Base-by-base conservation (phyloP, 768 basidiomycete species). In the Kwoniella heveanensis region DNA sequence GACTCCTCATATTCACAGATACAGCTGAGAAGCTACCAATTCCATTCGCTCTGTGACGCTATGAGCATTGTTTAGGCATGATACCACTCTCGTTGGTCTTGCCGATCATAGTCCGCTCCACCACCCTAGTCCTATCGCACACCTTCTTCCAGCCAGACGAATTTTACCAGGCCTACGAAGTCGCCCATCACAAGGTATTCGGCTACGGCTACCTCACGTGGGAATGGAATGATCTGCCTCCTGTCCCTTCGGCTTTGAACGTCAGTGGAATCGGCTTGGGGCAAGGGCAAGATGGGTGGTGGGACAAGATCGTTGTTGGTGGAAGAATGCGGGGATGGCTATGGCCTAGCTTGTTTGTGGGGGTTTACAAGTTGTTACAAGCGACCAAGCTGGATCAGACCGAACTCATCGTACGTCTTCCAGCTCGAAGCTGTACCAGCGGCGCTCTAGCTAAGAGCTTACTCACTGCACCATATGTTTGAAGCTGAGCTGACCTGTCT, bases 121-220 rank as follows among this genome's bases (percentile, higher is more conserved):
- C 75, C 8, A 88, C 91, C 0, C 66, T 72, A 1, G 75, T 94
- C 30, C 80, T 82, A 44, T 93, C 91, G 0, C 84, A 85, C 57
- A 91, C 93, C 3, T 90, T 89, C 82, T 98, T 98, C 78, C 94
- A 97, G 78, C 93, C 96, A 9, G 96, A 99, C 79, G 96, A 98
- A 80, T 95, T 90, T 80, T 97, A 89, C 72, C 96, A 99, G 77
- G 86, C 92, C 6, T 84, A 98, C 48, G 96, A 99, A 77, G 89
- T 91, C 50, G 96, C 96, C 0, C 90, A 98, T 78, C 84, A 84
- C 60, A 80, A 88, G 47, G 91, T 96, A 54, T 98, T 91, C 77
- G 92, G 93, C 50, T 92, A 92, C 80, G 95, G 93, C 1, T 85
- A 88, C 69, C 83, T 92, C 46, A 97, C 94, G 24, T 99, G 96